Base-by-base conservation (phyloP, 768 basidiomycete species). In the Mrakia hoshinonis region DNA sequence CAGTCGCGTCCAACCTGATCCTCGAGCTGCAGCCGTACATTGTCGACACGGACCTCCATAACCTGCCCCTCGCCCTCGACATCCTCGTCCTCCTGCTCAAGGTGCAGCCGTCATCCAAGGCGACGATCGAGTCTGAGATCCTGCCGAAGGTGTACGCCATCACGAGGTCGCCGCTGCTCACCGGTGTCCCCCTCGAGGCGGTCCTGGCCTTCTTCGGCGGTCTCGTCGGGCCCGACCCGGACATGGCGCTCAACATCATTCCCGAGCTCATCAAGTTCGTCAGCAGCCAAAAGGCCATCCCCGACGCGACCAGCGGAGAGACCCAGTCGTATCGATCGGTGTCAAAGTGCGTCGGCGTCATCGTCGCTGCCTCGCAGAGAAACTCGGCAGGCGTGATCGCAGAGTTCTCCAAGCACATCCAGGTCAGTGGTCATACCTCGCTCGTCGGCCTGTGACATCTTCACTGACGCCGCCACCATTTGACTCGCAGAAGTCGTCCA, bases 331-430 rank as follows among this genome's bases (percentile, higher is more conserved):
- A 22, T 38, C 74, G 83, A 3, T 95, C 92, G 74, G 88, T 92
- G 18, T 90, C 93, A 43, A 89, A 87, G 76, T 92, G 89, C 74
- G 83, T 98, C 20, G 92, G 90, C 0, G 86, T 88, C 69, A 87
- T 95, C 72, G 89, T 94, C 29, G 85, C 82, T 77, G 86, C 85
- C 73, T 82, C 87, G 46, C 87, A 85, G 38, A 83, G 82, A 24
- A 83, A 92, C 47, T 89, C 90, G 18, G 89, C 90, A 0, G 90
- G 89, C 22, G 87, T 89, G 5, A 89, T 96, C 72, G 88, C 87
- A 0, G 89, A 91, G 78, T 94, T 91, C 76, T 86, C 88, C 2
- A 92, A 89, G 78, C 81, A 86, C 64, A 80, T 97, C 76, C 90
- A 88, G 84, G 92, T 89, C 72, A 62, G 81, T 68, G 67, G n/a